Base-by-base conservation (phyloP, 2,329 filamentous ascomycete genomes). In the Trichoderma guizhouense region DNA sequence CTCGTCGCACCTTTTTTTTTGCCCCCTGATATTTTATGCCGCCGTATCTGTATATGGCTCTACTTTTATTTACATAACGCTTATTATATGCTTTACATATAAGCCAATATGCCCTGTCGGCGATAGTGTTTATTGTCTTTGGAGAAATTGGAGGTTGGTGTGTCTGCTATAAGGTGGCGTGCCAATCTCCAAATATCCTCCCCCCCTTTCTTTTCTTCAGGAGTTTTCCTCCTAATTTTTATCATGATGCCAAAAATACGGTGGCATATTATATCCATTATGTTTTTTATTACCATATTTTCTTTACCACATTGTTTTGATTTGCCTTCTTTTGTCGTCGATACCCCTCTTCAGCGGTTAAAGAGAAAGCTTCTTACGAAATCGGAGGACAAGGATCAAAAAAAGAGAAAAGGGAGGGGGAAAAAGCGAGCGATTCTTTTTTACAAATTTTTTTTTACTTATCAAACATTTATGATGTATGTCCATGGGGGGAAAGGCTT, bases 111-210 rank as follows among this genome's bases (percentile, higher is more conserved):
- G 55, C 72, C 72, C 74, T 77, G 77, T 78, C 75, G 78, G 78
- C 78, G 75, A 80, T 79, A 78, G 78, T 78, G 77, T 80, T 79
- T 79, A 79, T 78, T 79, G 75, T 78, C 75, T 78, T 75, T 73
- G 24, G 69, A 71, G 18, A 39, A 57, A 61, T 43, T 51, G 53
- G 60, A 30, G 28, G 14, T 18, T 58, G 28, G 28, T 43, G 63
- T 62, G 21, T 66, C 36, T 18, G 55, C 26, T 24, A 21, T 36
- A 51, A 3, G 57, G 7, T 5, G n/a, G n/a, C 43, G 5, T 30
- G 5, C 14, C 12, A 32, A 28, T 30, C 30, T 24, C 21, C 21
- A 36, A n/a, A 28, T n/a, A 53, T 32, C 15, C 28, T 58, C 57
- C 32, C 24, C 18, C 28, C 32, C 34, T 61, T 43, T 30, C 18